Evolutionary conservation across 2,329 filamentous ascomycete genomes (phyloP), one percentile per base, ranked within the genome.

Genomic region (Epichloe hybrida): DNA sequence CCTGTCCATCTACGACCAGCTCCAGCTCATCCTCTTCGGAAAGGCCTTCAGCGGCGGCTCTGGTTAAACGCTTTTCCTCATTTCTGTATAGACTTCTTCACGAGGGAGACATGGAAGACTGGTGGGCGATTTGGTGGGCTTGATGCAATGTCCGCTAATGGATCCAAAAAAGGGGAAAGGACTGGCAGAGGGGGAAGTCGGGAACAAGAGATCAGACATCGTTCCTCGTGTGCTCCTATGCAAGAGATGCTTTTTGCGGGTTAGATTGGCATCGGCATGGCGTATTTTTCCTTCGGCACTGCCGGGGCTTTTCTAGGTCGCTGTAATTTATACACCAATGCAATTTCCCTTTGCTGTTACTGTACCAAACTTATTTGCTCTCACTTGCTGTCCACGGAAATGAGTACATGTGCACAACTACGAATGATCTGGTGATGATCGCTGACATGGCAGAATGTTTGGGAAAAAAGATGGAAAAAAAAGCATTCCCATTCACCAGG

Each of bases 1-100:
- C 72, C 83, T 98, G 73, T 98, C 93, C 75, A 96, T 98, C 88
- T 98, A 98, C 80, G 93, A 98, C 75, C 91, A 97, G 83, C 88
- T 88, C 74, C 93, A 98, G 86, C 83, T 98, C 73, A 76, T 98
- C 74, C 77, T 98, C 76, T 98, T 98, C 88, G 93, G 93, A 75
- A 97, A 98, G 90, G 88, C 89, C 81, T 98, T 90, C 90, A 95
- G 94, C 68, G 72, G 73, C 59, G 73, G 72, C 62, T 74, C 72
- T 62, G 71, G 70, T 62, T 74, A 74, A 74, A 67, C 61, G 58
- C 57, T 61, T 63, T 63, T 57, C 56, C 61, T 58, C 57, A 62
- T 63, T 62, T 61, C 62, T 68, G 64, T 65, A 72, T 72, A 73
- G 67, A 72, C 61, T 61, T 55, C 55, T 59, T 54, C 58, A 55